Conservation (phyloP, 257 asterid genomes). For the Solanum appendiculatum region DNA sequence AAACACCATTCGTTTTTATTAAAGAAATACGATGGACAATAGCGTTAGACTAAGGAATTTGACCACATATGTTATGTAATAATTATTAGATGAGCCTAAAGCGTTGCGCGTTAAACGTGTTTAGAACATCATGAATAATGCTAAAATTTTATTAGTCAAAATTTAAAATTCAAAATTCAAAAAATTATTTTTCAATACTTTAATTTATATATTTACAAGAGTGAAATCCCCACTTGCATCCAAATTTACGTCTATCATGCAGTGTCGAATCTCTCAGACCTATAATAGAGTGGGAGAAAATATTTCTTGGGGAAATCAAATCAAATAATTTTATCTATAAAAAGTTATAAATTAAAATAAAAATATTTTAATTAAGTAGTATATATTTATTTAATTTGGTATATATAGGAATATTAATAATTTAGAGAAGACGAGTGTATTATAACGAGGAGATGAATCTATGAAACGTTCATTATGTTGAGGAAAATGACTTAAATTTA, state of each 20-base stretch:
- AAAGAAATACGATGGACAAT: no score
- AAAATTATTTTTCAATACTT: background rate
- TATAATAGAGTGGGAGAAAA: background rate
- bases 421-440: no score
- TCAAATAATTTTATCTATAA: background rate
- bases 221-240: background rate
- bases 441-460: no score
- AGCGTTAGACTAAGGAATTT: no score
- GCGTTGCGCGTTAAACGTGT: no score
- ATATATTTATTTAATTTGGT: background rate
- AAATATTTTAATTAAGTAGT: background rate
- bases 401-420: background rate
- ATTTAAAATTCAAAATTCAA: no score
- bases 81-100: no score
- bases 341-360: background rate
- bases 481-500: background rate
- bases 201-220: background rate
- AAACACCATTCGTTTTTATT: no score
- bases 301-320: background rate
- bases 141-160: no score
- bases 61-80: no score
- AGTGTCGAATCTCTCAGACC: background rate
- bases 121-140: no score
- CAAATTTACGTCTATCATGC: background rate
- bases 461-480: background rate